Percentiles rank a stretch among this genome's conserved stretches.
phyloP scores from a whole-genome alignment of 2,329 filamentous ascomycete genomes.

The Ploettnerulaceae sp. region DNA sequence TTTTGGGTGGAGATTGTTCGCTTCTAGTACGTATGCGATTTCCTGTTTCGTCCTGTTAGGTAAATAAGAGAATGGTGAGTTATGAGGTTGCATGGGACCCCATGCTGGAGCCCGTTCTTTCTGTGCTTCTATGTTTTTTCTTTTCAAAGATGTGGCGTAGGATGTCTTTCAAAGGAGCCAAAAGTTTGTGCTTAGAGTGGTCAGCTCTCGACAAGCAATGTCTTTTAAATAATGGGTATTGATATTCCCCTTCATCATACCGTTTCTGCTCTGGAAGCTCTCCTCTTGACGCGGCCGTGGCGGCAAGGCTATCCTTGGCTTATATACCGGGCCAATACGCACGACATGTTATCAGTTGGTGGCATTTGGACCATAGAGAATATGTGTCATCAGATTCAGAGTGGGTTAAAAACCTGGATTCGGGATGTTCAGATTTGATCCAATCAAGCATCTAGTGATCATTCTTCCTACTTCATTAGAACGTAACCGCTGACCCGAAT shows the following conservation, averaged over 20 bases:
- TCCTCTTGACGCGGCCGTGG: not conserved
- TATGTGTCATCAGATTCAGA: not conserved
- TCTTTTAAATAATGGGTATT: too few relatives aligned
- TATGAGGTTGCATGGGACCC: not conserved
- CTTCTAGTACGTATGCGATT: not conserved
- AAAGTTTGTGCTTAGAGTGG: slow-evolving; percentile 3
- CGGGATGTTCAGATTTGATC: not conserved
- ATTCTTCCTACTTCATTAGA: slow-evolving; percentile 3
- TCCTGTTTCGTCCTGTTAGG: not conserved
- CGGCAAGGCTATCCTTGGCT: slow-evolving; percentile 8
- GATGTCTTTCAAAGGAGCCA: not conserved
- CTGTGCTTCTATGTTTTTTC: not conserved
- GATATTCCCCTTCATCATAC: too few relatives aligned
- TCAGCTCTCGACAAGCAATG: not conserved
- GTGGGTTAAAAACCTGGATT: not conserved
- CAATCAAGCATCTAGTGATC: slow-evolving; percentile 2
- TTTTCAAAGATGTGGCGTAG: slow-evolving; percentile 7
- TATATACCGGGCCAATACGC: too few relatives aligned
- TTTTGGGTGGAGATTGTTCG: not conserved
- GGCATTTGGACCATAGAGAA: too few relatives aligned
- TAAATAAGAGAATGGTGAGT: not conserved
- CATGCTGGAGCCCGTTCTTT: not conserved
- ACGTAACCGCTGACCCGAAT: slow-evolving; percentile 9
- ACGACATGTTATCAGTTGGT: too few relatives aligned
- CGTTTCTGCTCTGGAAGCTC: slow-evolving; percentile 3